Evolutionary conservation across 176 grass and related monocot genomes (phyloP).

Genomic region (Urochloa ruziziensis): DNA sequence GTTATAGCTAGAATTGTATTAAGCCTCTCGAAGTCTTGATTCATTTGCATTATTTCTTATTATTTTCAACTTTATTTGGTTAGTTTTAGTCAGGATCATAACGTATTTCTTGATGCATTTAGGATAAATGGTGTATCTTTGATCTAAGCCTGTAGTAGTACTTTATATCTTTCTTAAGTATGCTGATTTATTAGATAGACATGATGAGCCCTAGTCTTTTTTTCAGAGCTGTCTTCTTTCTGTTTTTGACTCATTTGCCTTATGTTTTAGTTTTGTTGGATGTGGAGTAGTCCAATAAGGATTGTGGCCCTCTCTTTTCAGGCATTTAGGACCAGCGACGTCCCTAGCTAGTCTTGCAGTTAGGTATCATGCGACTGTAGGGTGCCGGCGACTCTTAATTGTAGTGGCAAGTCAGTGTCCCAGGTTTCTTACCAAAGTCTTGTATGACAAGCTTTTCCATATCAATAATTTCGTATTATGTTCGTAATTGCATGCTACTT

Average conservation of each 20-base stretch:
- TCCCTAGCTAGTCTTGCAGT: background rate
- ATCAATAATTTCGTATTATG: background rate
- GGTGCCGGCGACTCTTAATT: conserved; percentile 1
- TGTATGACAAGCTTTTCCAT: background rate
- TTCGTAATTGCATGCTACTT: background rate
- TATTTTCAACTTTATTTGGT: background rate
- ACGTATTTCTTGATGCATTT: background rate
- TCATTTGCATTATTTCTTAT: too few species aligned
- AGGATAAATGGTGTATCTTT: background rate
- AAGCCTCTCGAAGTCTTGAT: background rate
- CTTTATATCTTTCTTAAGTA: background rate
- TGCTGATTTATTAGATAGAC: background rate
- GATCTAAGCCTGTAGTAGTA: background rate
- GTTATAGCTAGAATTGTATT: background rate
- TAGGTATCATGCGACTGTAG: conserved; percentile 1
- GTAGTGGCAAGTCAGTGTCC: conserved; percentile 17
- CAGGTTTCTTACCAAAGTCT: background rate
- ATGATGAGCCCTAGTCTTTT: background rate
- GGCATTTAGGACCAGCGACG: background rate
- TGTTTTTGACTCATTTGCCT: background rate
- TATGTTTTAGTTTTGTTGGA: background rate
- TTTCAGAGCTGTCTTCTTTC: background rate
- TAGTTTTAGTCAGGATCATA: background rate
- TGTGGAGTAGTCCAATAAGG: background rate
- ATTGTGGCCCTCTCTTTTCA: background rate